Conservation (phyloP, 257 asterid species). For the Solanum habrochaites region DNA sequence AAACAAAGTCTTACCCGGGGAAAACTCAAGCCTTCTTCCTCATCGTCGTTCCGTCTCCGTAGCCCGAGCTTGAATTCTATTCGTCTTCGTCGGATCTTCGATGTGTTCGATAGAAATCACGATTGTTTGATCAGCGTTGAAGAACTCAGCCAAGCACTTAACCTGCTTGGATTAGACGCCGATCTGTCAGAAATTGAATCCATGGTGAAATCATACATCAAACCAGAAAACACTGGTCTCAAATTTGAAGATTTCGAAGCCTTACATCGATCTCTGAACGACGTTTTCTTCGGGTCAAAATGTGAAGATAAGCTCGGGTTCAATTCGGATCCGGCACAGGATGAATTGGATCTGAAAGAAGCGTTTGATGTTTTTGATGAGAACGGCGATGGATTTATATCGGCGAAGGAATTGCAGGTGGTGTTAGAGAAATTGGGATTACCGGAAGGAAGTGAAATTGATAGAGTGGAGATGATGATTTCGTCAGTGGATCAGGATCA, state of each 20-base stretch:
- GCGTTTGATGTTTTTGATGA: constrained; percentile 80
- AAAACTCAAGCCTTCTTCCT: background rate
- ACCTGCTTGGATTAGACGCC: constrained; percentile 45
- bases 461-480: constrained; percentile 59
- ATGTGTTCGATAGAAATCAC: constrained; percentile 57
- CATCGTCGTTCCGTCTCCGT: constrained; percentile 48
- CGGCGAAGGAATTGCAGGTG: constrained; percentile 50
- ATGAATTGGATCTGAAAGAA: constrained; percentile 53
- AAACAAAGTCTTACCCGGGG: constrained; percentile 3
- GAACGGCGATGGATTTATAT: constrained; percentile 68
- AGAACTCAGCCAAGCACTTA: constrained; percentile 55
- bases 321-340: background rate
- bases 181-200: constrained; percentile 29
- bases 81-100: constrained; percentile 70
- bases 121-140: constrained; percentile 45
- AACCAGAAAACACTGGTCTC: constrained; percentile 39
- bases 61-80: constrained; percentile 65
- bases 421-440: constrained; percentile 57
- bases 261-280: constrained; percentile 39
- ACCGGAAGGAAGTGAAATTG: constrained; percentile 41
- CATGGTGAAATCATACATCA: constrained; percentile 23
- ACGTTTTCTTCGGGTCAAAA: constrained; percentile 23
- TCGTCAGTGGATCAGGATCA: constrained; percentile 53
- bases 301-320: background rate
- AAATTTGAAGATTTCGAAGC: constrained; percentile 46